A percentile compares a stretch with the other conserved stretches of the same genome.
These are phyloP conservation scores for Camelina neglecta DNA, from an alignment of 345 rosid species.

Conservation along the genomic window DNA sequence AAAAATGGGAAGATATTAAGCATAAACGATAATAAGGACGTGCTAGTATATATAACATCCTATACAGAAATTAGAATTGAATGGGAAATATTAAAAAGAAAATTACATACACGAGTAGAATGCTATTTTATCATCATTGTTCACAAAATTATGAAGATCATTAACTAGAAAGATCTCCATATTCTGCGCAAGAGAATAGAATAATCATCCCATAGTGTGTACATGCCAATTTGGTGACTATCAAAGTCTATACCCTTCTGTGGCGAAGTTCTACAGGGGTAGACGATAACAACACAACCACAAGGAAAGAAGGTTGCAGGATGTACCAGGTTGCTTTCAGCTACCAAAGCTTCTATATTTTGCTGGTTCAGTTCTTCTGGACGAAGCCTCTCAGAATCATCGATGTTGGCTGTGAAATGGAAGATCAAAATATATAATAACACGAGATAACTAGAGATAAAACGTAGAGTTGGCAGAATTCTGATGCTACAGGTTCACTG, in stretches of 20 bases:
- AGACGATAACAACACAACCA: neutral
- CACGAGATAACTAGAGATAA: neutral
- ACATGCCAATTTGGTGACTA: slow-evolving; percentile 14
- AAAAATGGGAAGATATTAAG: too few relatives aligned
- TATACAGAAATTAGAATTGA: too few relatives aligned
- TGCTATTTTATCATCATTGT: too few relatives aligned
- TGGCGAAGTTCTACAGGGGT: neutral
- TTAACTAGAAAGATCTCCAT: slow-evolving; percentile 98
- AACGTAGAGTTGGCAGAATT: slow-evolving; percentile 3
- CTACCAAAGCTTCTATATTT: slow-evolving; percentile 96
- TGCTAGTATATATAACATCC: too few relatives aligned
- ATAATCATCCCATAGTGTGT: slow-evolving; percentile 25
- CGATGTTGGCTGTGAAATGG: slow-evolving; percentile 61
- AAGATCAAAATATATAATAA: slow-evolving; percentile 29
- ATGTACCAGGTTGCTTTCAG: slow-evolving; percentile 92
- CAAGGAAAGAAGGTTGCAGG: slow-evolving; percentile 28
- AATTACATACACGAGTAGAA: too few relatives aligned
- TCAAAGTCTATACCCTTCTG: slow-evolving; percentile 18
- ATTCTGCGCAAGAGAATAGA: slow-evolving; percentile 62
- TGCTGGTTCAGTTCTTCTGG: slow-evolving; percentile 98
- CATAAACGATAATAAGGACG: too few relatives aligned
- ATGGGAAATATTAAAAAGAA: too few relatives aligned
- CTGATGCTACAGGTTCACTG: neutral
- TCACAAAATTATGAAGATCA: too few relatives aligned
- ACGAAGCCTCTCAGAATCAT: slow-evolving; percentile 88